Evolutionary conservation across 1,284 basidiomycete genomes (phyloP).

Genomic region (Lentinula novae-zelandiae): DNA sequence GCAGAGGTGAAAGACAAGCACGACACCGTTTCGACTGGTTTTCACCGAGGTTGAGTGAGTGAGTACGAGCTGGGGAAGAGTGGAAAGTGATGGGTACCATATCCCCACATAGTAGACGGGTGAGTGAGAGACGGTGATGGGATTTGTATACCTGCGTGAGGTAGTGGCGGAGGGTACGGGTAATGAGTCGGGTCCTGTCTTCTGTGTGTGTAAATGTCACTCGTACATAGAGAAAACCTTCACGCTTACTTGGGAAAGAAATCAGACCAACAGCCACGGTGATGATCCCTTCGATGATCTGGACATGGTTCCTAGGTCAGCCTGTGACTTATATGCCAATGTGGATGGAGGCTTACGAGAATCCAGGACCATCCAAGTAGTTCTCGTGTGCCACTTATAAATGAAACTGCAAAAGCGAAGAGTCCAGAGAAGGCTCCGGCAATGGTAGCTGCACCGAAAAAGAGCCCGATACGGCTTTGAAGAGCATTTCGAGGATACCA

Average conservation of each 20-base stretch:
- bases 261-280: slow-evolving; percentile 44
- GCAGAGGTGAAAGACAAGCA: no score
- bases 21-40: no score
- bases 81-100: no score
- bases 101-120: no score
- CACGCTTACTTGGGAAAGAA: slow-evolving; percentile 39
- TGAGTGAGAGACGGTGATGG: no score
- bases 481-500: slow-evolving; percentile 51
- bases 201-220: no score
- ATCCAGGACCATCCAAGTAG: slow-evolving; percentile 49
- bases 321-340: not conserved
- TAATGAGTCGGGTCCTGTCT: no score
- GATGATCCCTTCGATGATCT: slow-evolving; percentile 55
- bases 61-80: no score
- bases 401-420: slow-evolving; percentile 41
- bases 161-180: no score
- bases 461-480: slow-evolving; percentile 49
- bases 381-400: slow-evolving; percentile 40
- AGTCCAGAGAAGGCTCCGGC: slow-evolving; percentile 46
- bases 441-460: slow-evolving; percentile 46
- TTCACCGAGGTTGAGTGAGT: no score
- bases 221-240: not conserved
- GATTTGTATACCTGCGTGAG: no score
- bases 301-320: not conserved
- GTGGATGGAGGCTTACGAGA: slow-evolving; percentile 33